Base-by-base conservation (phyloP, 2,329 filamentous ascomycete species). In the Cadophora sp. region DNA sequence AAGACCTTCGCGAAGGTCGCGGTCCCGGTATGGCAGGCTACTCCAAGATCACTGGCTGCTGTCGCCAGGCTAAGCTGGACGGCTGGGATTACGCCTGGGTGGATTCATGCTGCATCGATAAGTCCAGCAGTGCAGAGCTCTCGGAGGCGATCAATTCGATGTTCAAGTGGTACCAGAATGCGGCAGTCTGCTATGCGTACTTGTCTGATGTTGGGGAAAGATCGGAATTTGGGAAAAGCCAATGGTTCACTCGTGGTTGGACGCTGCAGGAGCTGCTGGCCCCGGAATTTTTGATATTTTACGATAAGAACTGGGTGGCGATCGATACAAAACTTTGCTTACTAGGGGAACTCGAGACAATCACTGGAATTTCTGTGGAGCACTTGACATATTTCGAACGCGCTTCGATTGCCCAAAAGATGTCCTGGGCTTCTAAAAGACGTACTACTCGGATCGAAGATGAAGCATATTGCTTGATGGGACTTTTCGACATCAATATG, bases 101-200 rank as follows among this genome's bases (percentile, higher is more conserved):
- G 9, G 55, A 66, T 26, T 37, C 64, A 4, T 66, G 55, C 27
- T 55, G 29, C 40, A 66, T 66, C 46, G 56, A 66, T 26, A 66
- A 66, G 24, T 27, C 27, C 4, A 66, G 64, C 9, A 66, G 43
- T 31, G 11, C 64, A 11, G 56, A 61, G 29, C 22, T 66, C 1
- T 66, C 64, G 1, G 64, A 66, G 29, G 43, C 46, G 1, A 66
- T 61, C 27, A 66, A 61, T 26, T 61, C 64, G 16, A 61, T 62
- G 56, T 66, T 62, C 19, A 55, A 29, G 11, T 61, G 56, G 64
- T 61, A 61, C 29, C 7, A 12, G 14, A 16, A 62, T 19, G 12
- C 58, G 14, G 9, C 53, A 11, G 64, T 66, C 3, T 66, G 64
- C 29, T 66, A 66, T 24, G 58, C 26, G 3, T 61, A 53, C 26